phyloP scores from a whole-genome alignment of 2,329 filamentous ascomycete genomes.

The Phaeophleospora eucalypticola region DNA sequence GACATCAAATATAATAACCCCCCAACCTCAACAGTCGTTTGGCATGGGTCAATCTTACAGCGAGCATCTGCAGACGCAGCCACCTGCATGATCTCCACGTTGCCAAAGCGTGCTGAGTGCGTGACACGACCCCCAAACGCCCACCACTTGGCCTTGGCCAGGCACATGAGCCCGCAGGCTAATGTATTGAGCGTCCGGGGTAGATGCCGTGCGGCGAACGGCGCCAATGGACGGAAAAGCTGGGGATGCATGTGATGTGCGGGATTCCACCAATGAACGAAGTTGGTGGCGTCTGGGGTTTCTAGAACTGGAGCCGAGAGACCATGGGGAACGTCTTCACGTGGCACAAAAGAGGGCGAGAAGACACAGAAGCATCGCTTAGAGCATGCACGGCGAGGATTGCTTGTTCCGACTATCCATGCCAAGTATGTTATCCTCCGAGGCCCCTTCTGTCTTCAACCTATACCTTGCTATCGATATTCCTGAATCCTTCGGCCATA shows the following conservation, averaged over 20 bases:
- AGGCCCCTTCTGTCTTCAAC: neutral
- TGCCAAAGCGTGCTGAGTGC: too few species aligned
- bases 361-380: neutral
- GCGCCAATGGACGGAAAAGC: neutral
- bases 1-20: neutral
- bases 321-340: neutral
- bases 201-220: neutral
- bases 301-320: neutral
- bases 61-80: too few species aligned
- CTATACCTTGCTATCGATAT: neutral
- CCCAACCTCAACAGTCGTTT: neutral
- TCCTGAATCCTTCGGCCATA: neutral
- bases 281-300: neutral
- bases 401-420: slow-evolving; percentile 1
- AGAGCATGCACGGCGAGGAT: neutral
- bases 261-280: neutral
- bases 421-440: neutral
- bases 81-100: too few species aligned
- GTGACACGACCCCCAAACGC: too few species aligned
- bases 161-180: neutral
- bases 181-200: neutral
- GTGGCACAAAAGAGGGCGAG: neutral
- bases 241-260: neutral
- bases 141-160: too few species aligned
- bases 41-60: slow-evolving; percentile 2